A percentile compares a stretch with the other conserved stretches of the same genome.
Evolutionary conservation across 805 yeast species (phyloP).

Genomic region (Ogataea kodamae): DNA sequence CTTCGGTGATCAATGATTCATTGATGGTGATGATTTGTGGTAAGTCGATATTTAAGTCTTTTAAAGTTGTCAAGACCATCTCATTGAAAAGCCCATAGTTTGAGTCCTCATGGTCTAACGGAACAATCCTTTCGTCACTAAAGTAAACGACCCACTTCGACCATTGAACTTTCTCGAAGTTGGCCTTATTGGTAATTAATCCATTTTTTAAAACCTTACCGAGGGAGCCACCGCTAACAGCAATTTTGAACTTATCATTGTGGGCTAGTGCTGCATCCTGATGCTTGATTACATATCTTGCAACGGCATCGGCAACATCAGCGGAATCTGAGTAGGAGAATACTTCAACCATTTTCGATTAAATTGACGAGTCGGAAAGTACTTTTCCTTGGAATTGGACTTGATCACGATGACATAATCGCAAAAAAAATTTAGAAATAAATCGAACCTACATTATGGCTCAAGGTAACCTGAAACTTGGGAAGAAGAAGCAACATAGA

Average conservation of each 20-base stretch:
- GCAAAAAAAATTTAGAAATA: conserved; percentile 1
- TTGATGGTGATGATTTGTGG: conserved; percentile 69
- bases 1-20: conserved; percentile 54
- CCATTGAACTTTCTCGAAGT: conserved; percentile 54
- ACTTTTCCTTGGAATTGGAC: background rate
- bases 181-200: conserved; percentile 52
- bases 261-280: conserved; percentile 58
- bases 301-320: conserved; percentile 66
- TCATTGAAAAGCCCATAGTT: conserved; percentile 77
- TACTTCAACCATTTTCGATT: conserved; percentile 31
- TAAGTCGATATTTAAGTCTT: conserved; percentile 36
- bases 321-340: conserved; percentile 50
- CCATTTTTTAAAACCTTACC: conserved; percentile 70
- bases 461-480: conserved; percentile 65
- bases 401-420: conserved; percentile 4
- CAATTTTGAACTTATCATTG: conserved; percentile 56
- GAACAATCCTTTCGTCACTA: conserved; percentile 88
- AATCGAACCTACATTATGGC: conserved; percentile 46
- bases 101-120: conserved; percentile 77
- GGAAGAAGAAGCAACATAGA: conserved; percentile 45
- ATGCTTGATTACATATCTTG: conserved; percentile 52
- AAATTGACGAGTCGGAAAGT: conserved; percentile 2
- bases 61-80: conserved; percentile 52
- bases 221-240: conserved; percentile 89
- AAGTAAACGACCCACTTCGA: conserved; percentile 76